These are phyloP conservation scores for Triangularia verruculosa DNA, from an alignment of 2,329 filamentous ascomycete genomes.

Conservation along the genomic window DNA sequence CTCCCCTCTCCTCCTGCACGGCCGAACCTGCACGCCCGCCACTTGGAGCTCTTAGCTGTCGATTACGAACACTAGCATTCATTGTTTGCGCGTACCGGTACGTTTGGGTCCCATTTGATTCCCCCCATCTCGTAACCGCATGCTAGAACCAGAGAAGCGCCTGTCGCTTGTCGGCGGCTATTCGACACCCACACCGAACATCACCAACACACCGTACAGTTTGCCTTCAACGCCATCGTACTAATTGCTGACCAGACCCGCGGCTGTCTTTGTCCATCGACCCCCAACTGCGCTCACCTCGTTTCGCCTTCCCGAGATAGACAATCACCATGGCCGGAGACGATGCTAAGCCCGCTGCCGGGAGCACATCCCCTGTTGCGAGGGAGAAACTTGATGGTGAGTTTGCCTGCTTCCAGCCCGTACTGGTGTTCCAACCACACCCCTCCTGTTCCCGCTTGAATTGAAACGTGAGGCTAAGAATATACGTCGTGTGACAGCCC, in stretches of 20 bases:
- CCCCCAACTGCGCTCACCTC: not conserved
- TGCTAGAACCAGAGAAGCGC: not conserved
- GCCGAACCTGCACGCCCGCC: not conserved
- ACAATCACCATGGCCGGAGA: conserved; percentile 25
- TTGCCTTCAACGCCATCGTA: not conserved
- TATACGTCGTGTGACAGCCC: conserved; percentile 56
- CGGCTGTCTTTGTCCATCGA: not conserved
- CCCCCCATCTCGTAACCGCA: not conserved
- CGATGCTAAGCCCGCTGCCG: conserved; percentile 34
- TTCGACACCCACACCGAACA: not conserved
- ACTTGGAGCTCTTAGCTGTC: not conserved
- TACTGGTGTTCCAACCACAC: not conserved
- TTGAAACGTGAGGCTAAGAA: conserved; percentile 17
- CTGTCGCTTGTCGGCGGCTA: not conserved
- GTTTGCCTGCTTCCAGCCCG: conserved; percentile 17
- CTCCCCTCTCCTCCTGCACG: not conserved
- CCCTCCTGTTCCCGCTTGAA: not conserved
- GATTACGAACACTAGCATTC: not conserved
- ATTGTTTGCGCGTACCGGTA: not conserved
- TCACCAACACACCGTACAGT: not conserved
- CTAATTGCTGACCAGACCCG: conserved; percentile 1
- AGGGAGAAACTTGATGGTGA: conserved; percentile 76
- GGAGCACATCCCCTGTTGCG: conserved; percentile 45
- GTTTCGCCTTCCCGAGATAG: not conserved
- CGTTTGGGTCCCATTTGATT: not conserved